phyloP scores from a whole-genome alignment of 2,329 filamentous ascomycete genomes.

The Orbilia ellipsospora region DNA sequence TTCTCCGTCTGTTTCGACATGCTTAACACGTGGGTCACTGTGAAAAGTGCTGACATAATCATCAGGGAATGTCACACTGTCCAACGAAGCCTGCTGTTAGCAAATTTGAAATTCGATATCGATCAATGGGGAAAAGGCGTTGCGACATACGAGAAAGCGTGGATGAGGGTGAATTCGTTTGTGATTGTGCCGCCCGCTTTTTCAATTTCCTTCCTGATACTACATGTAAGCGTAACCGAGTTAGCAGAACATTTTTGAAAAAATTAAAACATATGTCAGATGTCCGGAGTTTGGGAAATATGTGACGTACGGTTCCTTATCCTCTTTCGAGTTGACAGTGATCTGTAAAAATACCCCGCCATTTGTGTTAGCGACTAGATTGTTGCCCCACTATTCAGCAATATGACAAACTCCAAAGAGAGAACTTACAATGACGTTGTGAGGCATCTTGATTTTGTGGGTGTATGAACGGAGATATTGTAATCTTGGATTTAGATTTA shows the following conservation, averaged over 20 bases:
- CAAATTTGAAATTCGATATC: not conserved
- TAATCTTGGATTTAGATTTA: not conserved
- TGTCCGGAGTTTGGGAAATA: too few relatives aligned
- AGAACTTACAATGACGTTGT: constrained; percentile 21
- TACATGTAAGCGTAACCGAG: constrained; percentile 60
- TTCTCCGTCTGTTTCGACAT: constrained; percentile 77
- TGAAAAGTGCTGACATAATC: constrained; percentile 75
- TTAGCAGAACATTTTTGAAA: not conserved
- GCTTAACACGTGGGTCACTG: constrained; percentile 76
- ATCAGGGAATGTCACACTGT: constrained; percentile 77
- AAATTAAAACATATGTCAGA: not conserved
- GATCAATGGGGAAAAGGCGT: too few relatives aligned
- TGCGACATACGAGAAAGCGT: constrained; percentile 84
- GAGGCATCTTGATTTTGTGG: constrained; percentile 23
- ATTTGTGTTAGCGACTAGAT: constrained; percentile 1
- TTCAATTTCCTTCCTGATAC: constrained; percentile 79
- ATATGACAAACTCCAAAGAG: not conserved
- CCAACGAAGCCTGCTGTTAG: not conserved
- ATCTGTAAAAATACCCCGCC: constrained; percentile 35
- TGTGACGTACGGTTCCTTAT: constrained; percentile 30
- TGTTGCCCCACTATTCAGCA: not conserved
- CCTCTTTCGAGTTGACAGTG: constrained; percentile 22
- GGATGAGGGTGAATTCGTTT: constrained; percentile 87
- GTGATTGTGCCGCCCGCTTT: constrained; percentile 84
- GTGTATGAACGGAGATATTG: constrained; percentile 1